Conservation (phyloP, 495 filamentous ascomycete genomes). For the Aspergillus asperescens region DNA sequence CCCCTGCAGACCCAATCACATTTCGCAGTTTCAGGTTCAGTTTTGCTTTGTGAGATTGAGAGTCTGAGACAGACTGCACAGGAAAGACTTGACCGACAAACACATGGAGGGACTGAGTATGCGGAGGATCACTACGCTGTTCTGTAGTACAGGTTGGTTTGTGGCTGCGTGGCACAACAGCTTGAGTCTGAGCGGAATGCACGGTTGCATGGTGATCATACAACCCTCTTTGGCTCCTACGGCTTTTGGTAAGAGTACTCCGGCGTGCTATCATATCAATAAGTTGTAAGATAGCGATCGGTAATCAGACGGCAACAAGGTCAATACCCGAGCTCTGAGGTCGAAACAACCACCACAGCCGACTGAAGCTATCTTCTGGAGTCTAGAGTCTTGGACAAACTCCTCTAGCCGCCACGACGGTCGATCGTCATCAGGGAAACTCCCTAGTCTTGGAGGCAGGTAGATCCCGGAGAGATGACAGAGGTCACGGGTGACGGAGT, state of each 20-base stretch:
- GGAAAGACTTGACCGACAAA: constrained; percentile 1
- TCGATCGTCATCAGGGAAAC: constrained; percentile 25
- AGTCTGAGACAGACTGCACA: constrained; percentile 2
- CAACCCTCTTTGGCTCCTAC: not conserved
- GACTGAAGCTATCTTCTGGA: too few relatives aligned
- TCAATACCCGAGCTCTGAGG: not conserved
- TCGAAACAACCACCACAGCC: not conserved
- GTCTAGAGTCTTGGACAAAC: not conserved
- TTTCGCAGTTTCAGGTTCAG: not conserved
- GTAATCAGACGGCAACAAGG: not conserved
- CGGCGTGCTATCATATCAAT: not conserved
- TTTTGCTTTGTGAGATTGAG: too few relatives aligned
- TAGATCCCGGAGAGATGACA: too few relatives aligned
- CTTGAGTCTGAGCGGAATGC: not conserved
- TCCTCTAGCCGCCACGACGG: constrained; percentile 15
- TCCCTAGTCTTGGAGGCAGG: too few relatives aligned
- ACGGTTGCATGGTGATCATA: not conserved
- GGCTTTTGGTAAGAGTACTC: not conserved
- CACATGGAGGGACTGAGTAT: constrained; percentile 3
- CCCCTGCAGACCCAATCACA: constrained; percentile 6
- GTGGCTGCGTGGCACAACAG: too few relatives aligned
- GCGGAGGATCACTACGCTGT: constrained; percentile 2
- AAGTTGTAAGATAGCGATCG: not conserved
- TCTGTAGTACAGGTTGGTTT: not conserved
- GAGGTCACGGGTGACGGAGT: not conserved